A percentile compares a stretch with the other conserved stretches of the same genome.
Evolutionary conservation across 805 yeast genomes (phyloP).

Genomic region (Isabelozyma rhagii): DNA sequence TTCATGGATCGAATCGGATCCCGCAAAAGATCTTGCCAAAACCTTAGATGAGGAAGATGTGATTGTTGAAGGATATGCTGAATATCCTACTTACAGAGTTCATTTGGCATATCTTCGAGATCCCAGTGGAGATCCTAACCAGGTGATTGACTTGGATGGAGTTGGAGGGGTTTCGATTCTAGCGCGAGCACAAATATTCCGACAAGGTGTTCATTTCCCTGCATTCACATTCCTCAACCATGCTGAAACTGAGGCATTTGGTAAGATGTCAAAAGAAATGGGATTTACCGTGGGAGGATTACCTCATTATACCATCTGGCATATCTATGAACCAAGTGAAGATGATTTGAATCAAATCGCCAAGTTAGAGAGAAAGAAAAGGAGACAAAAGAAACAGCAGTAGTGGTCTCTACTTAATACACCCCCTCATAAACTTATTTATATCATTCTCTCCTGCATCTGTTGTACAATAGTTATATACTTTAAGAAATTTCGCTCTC

Average conservation of each 20-base stretch:
- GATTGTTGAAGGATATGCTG: conserved; percentile 85
- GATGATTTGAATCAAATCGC: conserved; percentile 75
- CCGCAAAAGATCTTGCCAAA: conserved; percentile 65
- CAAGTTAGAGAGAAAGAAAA: conserved; percentile 61
- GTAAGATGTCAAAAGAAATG: conserved; percentile 74
- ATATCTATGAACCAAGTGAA: conserved; percentile 84
- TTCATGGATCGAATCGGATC: conserved; percentile 90
- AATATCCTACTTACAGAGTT: conserved; percentile 81
- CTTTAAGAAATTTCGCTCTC: too few relatives aligned
- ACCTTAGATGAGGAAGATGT: conserved; percentile 75
- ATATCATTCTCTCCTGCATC: too few relatives aligned
- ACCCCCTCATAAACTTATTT: too few relatives aligned
- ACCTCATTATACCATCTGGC: conserved; percentile 90
- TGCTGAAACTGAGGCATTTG: conserved; percentile 87
- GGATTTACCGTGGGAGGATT: conserved; percentile 83
- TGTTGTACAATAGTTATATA: too few relatives aligned
- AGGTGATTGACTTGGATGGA: conserved; percentile 73
- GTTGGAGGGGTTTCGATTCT: conserved; percentile 84
- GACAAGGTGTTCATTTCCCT: conserved; percentile 81
- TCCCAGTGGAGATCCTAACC: conserved; percentile 55
- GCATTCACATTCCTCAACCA: conserved; percentile 82
- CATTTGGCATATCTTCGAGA: conserved; percentile 74
- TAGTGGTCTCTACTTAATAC: too few relatives aligned
- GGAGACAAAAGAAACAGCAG: conserved; percentile 31
- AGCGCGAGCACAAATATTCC: conserved; percentile 69